Evolutionary conservation across 2,329 filamentous ascomycete species (phyloP), one percentile per base, ranked within the genome.

Genomic region (Fusarium robinianum): DNA sequence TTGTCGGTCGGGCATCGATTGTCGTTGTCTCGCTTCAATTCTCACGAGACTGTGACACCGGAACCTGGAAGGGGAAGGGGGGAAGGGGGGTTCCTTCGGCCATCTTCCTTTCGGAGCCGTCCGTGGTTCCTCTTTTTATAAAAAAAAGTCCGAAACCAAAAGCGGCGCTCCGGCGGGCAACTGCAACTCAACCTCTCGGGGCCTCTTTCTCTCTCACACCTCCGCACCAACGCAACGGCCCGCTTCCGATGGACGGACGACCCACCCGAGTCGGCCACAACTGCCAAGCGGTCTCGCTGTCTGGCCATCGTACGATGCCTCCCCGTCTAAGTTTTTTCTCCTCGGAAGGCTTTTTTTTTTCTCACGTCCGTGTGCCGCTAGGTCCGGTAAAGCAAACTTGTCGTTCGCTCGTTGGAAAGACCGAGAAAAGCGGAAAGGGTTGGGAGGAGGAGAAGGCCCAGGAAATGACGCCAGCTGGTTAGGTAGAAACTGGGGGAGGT

Each of bases 291-390:
- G n/a, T n/a, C 29, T 41, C 42, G 47, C 40, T 36, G 24, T 14
- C 40, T 31, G 33, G 33, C n/a, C 40, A 61, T 61, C 58, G 55
- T 61, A 61, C 58, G 58, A 61, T 61, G 35, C 25, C 26, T n/a
- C n/a, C n/a, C n/a, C n/a, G n/a, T n/a, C n/a, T n/a, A n/a, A n/a
- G n/a, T n/a, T n/a, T n/a, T 7, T 16, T 14, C 24, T 35, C 34
- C 35, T 27, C 16, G n/a, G 21, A 32, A 9, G 26, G 27, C 12
- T 15, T 14, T 17, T n/a, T 35, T 19, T 12, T n/a, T 35, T 19
- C 9, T 11, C n/a, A 17, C 14, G 16, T 27, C 17, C 22, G 11
- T 29, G 6, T 2, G 5, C 11, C 12, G 15, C n/a, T n/a, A n/a
- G n/a, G n/a, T 6, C n/a, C 16, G 18, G 35, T 15, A 31, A 26